phyloP scores from a whole-genome alignment of 2,329 filamentous ascomycete genomes.

The Fusarium pininemorale region DNA sequence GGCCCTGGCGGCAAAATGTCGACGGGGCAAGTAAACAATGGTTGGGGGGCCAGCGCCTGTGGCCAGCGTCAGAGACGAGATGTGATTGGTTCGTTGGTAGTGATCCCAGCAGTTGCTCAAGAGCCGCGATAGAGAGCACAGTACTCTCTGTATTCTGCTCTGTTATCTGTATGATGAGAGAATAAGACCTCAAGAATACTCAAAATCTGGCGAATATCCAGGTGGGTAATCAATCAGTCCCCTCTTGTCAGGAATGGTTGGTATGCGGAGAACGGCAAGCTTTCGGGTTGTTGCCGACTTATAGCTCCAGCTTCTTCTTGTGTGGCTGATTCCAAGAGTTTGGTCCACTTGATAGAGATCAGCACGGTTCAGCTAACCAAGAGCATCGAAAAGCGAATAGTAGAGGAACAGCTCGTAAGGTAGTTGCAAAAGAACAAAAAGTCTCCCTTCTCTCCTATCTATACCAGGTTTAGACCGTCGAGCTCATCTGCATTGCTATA shows the following conservation, averaged over 20 bases:
- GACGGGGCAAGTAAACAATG: conserved; percentile 16
- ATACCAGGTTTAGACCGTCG: not conserved
- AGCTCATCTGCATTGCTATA: not conserved
- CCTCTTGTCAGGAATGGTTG: not conserved
- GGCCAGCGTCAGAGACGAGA: conserved; percentile 4
- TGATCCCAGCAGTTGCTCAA: conserved; percentile 11
- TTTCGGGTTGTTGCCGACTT: conserved; percentile 1
- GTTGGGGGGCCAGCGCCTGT: conserved; percentile 34
- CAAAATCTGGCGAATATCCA: not conserved
- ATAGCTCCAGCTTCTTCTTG: conserved; percentile 17
- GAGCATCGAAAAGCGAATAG: not conserved
- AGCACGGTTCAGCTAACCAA: conserved; percentile 23
- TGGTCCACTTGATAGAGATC: conserved; percentile 22
- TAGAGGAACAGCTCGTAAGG: not conserved
- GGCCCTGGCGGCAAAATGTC: conserved; percentile 10
- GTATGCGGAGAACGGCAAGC: conserved; percentile 6
- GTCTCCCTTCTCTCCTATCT: not conserved
- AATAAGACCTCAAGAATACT: not conserved
- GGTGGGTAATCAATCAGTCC: not conserved
- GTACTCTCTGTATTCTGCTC: not conserved
- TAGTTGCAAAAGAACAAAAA: not conserved
- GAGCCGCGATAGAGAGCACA: not conserved
- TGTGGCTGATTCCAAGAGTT: conserved; percentile 14
- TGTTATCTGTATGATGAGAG: not conserved
- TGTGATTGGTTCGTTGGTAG: conserved; percentile 18